Evolutionary conservation across 1,284 basidiomycete species (phyloP).

Genomic region (Cutaneotrichosporon sp.): DNA sequence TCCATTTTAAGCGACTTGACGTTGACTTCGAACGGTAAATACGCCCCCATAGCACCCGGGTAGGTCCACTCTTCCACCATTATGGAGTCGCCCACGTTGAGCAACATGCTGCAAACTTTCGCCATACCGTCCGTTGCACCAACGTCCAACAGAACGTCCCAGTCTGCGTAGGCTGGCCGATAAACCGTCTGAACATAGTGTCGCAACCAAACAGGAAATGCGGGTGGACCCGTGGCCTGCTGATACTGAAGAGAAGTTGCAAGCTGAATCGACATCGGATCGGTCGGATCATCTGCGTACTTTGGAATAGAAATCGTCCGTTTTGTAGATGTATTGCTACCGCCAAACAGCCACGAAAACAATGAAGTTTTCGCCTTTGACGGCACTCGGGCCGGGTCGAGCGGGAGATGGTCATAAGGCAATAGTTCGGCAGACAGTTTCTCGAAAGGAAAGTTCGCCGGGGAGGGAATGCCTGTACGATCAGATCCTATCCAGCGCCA

Average conservation of each 20-base stretch:
- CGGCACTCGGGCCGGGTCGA: constrained; percentile 54
- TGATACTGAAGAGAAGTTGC: constrained; percentile 68
- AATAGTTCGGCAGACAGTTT: constrained; percentile 42
- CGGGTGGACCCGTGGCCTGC: constrained; percentile 43
- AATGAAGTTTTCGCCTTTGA: constrained; percentile 43
- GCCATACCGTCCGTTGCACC: constrained; percentile 70
- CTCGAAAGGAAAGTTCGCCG: constrained; percentile 49
- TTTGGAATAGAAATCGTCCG: constrained; percentile 59
- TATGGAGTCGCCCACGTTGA: constrained; percentile 67
- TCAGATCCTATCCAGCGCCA: background rate
- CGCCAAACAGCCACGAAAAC: constrained; percentile 58
- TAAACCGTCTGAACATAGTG: constrained; percentile 62
- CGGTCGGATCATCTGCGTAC: constrained; percentile 37
- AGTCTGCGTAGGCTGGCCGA: constrained; percentile 65
- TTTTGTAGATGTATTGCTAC: constrained; percentile 9
- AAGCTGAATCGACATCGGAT: constrained; percentile 55
- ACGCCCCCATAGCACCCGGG: constrained; percentile 46
- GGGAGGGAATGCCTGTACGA: constrained; percentile 43
- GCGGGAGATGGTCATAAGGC: constrained; percentile 36
- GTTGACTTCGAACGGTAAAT: constrained; percentile 34
- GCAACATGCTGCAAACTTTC: constrained; percentile 54
- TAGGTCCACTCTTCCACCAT: constrained; percentile 58
- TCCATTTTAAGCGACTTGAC: constrained; percentile 60
- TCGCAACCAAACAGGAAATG: constrained; percentile 45
- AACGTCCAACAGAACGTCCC: constrained; percentile 58